Conservation (phyloP, 164 flowering plant genomes). For the Tetracentron sinense region DNA sequence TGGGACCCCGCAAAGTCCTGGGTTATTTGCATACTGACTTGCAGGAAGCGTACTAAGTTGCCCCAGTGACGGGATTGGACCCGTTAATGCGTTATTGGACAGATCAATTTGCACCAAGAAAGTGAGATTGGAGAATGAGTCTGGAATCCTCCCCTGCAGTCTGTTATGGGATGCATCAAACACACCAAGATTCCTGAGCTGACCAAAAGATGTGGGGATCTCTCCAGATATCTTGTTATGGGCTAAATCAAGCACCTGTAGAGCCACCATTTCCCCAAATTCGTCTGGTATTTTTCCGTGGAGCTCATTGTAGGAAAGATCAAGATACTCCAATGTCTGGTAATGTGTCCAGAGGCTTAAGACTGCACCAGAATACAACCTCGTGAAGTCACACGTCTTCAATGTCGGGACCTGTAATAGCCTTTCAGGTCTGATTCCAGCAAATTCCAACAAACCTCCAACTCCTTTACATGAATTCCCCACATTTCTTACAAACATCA, state of each 20-base stretch:
- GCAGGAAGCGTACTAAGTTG: constrained; percentile 90
- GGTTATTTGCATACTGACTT: constrained; percentile 66
- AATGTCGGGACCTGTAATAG: constrained; percentile 60
- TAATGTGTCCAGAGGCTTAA: constrained; percentile 64
- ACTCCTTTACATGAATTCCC: constrained; percentile 89
- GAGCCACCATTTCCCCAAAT: constrained; percentile 68
- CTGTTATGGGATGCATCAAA: constrained; percentile 87
- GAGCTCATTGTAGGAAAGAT: constrained; percentile 80
- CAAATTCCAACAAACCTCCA: constrained; percentile 83
- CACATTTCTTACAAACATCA: constrained; percentile 72
- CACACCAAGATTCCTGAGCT: constrained; percentile 67
- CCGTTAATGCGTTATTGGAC: constrained; percentile 70
- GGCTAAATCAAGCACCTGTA: constrained; percentile 69
- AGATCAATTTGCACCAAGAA: constrained; percentile 87
- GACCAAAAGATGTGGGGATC: constrained; percentile 67
- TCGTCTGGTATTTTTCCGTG: constrained; percentile 74
- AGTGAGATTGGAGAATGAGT: constrained; percentile 71
- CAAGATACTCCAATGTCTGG: constrained; percentile 77
- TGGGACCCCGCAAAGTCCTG: constrained; percentile 95
- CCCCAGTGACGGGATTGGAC: constrained; percentile 74
- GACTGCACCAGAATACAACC: constrained; percentile 81
- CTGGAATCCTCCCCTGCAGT: constrained; percentile 79
- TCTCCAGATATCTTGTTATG: constrained; percentile 81
- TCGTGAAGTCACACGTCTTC: constrained; percentile 72
- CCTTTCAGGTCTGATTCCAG: constrained; percentile 83